phyloP scores from a whole-genome alignment of 225 moss, liverwort and hornwort genomes.

The Pleurozium schreberi region DNA sequence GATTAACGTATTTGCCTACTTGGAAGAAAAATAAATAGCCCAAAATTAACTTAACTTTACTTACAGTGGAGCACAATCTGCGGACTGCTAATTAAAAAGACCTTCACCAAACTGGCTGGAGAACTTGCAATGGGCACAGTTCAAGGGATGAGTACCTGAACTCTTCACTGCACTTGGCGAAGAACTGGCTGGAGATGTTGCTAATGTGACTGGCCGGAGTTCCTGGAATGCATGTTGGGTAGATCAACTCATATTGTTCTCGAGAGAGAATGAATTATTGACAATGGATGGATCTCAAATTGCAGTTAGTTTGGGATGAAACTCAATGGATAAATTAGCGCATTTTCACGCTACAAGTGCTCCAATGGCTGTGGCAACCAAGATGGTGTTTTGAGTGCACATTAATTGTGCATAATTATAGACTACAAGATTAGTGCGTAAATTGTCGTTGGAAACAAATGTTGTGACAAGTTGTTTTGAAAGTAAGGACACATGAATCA shows the following conservation, averaged over 20 bases:
- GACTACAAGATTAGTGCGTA: too few relatives aligned
- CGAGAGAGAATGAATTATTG: too few relatives aligned
- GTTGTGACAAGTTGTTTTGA: not conserved
- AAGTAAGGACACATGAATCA: not conserved
- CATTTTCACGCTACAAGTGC: accelerated
- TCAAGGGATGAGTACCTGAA: too few relatives aligned
- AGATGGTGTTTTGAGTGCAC: not conserved
- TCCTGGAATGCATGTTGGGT: not conserved
- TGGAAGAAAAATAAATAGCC: too few relatives aligned
- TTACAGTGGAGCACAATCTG: too few relatives aligned
- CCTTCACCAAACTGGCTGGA: too few relatives aligned
- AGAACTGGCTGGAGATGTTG: not conserved
- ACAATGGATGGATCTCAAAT: not conserved
- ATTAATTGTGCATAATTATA: not conserved
- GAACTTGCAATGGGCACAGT: too few relatives aligned
- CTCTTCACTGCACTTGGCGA: not conserved
- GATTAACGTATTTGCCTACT: too few relatives aligned
- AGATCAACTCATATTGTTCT: too few relatives aligned
- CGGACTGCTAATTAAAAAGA: too few relatives aligned
- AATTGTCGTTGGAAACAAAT: not conserved
- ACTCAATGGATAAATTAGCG: not conserved
- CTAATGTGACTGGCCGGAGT: not conserved
- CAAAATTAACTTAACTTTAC: too few relatives aligned
- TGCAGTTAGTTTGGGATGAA: not conserved
- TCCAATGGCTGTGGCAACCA: too few relatives aligned